Evolutionary conservation across 768 basidiomycete genomes (phyloP).

Genomic region (Xerocomus potaroensis): DNA sequence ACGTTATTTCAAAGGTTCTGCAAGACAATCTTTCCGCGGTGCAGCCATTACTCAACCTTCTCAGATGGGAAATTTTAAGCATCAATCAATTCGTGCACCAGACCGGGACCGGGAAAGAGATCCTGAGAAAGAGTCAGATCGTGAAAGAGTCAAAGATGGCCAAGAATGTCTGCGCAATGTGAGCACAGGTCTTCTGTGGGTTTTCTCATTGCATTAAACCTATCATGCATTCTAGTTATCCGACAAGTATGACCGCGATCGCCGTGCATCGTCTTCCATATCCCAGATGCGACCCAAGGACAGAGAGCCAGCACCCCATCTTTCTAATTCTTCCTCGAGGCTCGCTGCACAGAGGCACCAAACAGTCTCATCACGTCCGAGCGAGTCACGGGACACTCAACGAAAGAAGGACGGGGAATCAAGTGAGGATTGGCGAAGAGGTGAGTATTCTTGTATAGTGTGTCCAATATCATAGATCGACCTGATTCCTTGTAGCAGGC

Average conservation of each 20-base stretch:
- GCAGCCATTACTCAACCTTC: slow-evolving; percentile 67
- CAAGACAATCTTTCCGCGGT: slow-evolving; percentile 68
- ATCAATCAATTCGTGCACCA: slow-evolving; percentile 69
- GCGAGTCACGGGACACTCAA: slow-evolving; percentile 53
- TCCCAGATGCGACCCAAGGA: slow-evolving; percentile 57
- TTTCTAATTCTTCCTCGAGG: slow-evolving; percentile 41
- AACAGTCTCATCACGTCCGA: slow-evolving; percentile 43
- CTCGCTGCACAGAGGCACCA: slow-evolving; percentile 33
- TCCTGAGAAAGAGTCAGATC: slow-evolving; percentile 46
- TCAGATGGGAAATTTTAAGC: slow-evolving; percentile 92
- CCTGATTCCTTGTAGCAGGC: slow-evolving; percentile 28
- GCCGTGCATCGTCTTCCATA: slow-evolving; percentile 51
- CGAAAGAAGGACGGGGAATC: slow-evolving; percentile 71
- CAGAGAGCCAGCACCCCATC: slow-evolving; percentile 61
- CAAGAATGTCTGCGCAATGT: slow-evolving; percentile 77
- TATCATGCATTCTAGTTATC: slow-evolving; percentile 60
- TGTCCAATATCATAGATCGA: background rate
- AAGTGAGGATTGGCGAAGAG: slow-evolving; percentile 84
- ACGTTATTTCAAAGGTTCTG: slow-evolving; percentile 40
- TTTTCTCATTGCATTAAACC: slow-evolving; percentile 2
- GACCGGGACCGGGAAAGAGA: slow-evolving; percentile 54
- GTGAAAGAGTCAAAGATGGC: slow-evolving; percentile 70
- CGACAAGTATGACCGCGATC: slow-evolving; percentile 84
- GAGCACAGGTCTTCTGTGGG: slow-evolving; percentile 5
- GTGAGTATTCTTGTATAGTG: slow-evolving; percentile 36